Evolutionary conservation across 805 yeast species (phyloP).

Genomic region (Pichia insulana): DNA sequence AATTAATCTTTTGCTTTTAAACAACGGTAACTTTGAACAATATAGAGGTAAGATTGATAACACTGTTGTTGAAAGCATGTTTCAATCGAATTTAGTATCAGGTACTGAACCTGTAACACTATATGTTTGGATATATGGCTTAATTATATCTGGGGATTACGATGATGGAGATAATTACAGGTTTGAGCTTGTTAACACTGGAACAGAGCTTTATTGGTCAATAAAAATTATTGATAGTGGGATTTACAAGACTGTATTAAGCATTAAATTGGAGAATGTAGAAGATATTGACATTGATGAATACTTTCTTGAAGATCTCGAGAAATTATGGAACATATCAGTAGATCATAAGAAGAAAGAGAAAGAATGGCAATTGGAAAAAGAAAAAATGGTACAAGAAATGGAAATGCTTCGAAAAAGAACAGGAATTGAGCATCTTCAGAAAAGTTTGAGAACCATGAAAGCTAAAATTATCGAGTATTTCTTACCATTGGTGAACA

Average conservation of each 20-base stretch:
- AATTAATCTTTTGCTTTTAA: constrained; percentile 3
- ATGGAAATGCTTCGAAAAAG: constrained; percentile 1
- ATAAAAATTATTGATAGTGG: constrained; percentile 6
- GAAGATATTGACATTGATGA: constrained; percentile 5
- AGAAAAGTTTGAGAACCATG: constrained; percentile 2
- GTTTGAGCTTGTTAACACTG: background rate
- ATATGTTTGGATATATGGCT: constrained; percentile 5
- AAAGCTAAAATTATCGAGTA: constrained; percentile 1
- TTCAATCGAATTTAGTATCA: background rate
- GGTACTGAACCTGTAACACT: background rate
- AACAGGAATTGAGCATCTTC: constrained; percentile 1
- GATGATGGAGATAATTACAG: constrained; percentile 1
- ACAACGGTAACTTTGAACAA: constrained; percentile 5
- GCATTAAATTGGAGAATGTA: background rate
- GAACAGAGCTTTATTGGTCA: background rate
- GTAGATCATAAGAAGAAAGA: background rate
- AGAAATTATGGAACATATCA: background rate
- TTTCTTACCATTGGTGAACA: constrained; percentile 6
- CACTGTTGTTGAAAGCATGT: background rate
- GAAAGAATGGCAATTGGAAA: constrained; percentile 1
- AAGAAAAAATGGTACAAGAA: background rate
- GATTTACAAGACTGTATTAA: constrained; percentile 5
- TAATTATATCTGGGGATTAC: constrained; percentile 4
- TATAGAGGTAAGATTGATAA: background rate
- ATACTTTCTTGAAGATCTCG: constrained; percentile 9